A percentile compares a stretch with the other conserved stretches of the same genome.
Conservation (phyloP, 768 basidiomycete genomes). For the Lactifluus volemus region DNA sequence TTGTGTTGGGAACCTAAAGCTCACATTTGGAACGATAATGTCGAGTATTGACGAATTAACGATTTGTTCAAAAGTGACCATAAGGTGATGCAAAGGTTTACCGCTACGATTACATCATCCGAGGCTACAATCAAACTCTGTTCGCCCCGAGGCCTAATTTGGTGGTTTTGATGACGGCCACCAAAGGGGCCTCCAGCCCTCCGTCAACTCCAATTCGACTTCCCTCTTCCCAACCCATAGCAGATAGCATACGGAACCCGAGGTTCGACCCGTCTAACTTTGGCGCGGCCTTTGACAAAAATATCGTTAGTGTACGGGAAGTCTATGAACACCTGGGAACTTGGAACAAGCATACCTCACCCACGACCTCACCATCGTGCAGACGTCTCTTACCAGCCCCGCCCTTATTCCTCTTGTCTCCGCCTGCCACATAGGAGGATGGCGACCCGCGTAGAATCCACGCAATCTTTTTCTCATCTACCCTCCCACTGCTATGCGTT, state of each 20-base stretch:
- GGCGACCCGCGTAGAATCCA: conserved; percentile 29
- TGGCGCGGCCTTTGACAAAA: conserved; percentile 51
- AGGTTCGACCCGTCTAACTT: conserved; percentile 74
- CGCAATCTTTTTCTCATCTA: conserved; percentile 55
- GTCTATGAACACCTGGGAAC: not conserved
- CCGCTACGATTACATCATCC: not conserved
- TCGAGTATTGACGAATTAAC: conserved; percentile 52
- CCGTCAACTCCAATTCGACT: conserved; percentile 56
- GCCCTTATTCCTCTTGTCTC: conserved; percentile 24
- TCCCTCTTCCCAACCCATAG: conserved; percentile 91
- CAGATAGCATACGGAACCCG: conserved; percentile 79
- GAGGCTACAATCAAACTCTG: not conserved
- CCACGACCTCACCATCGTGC: conserved; percentile 81
- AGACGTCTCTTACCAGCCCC: conserved; percentile 30
- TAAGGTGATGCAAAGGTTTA: not conserved
- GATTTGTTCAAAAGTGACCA: conserved; percentile 50
- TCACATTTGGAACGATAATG: conserved; percentile 57
- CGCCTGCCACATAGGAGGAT: conserved; percentile 20
- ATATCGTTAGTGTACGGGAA: not conserved
- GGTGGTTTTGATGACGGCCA: conserved; percentile 78
- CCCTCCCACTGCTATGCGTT: conserved; percentile 40
- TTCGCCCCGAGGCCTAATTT: conserved; percentile 76
- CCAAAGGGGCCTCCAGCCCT: conserved; percentile 63
- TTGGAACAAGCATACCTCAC: conserved; percentile 42
- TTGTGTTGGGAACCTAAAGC: conserved; percentile 49